These are phyloP conservation scores for Verticillium klebahnii DNA, from an alignment of 2,329 filamentous ascomycete genomes.

Conservation along the genomic window DNA sequence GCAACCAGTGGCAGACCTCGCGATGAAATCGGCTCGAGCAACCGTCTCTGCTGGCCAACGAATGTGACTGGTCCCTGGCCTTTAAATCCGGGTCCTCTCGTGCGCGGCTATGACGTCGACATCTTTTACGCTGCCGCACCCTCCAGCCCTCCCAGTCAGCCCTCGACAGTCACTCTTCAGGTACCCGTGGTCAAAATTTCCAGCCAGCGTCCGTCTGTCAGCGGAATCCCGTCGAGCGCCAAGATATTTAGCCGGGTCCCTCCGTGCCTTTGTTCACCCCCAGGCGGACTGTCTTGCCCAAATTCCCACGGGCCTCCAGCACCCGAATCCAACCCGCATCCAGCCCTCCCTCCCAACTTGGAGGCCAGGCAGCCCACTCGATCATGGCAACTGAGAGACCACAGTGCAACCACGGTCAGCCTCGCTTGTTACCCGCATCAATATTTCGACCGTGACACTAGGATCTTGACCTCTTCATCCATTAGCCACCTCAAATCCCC, in stretches of 20 bases:
- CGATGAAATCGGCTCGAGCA: neutral
- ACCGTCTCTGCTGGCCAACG: neutral
- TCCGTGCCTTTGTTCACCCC: neutral
- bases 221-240: neutral
- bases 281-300: neutral
- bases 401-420: too few species aligned
- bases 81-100: neutral
- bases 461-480: neutral
- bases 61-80: neutral
- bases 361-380: too few species aligned
- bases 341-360: too few species aligned
- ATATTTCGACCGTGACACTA: neutral
- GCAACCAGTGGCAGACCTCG: neutral
- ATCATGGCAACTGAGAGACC: too few species aligned
- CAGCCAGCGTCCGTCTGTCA: neutral
- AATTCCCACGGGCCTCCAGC: too few species aligned
- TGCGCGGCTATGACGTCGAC: neutral
- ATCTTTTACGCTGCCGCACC: neutral
- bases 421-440: neutral
- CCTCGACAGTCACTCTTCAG: neutral
- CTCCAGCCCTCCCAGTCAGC: neutral
- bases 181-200: neutral
- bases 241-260: neutral
- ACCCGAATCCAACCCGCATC: too few species aligned
- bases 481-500: neutral